Conservation (phyloP, 2,329 filamentous ascomycete genomes). For the Fusarium buharicum region DNA sequence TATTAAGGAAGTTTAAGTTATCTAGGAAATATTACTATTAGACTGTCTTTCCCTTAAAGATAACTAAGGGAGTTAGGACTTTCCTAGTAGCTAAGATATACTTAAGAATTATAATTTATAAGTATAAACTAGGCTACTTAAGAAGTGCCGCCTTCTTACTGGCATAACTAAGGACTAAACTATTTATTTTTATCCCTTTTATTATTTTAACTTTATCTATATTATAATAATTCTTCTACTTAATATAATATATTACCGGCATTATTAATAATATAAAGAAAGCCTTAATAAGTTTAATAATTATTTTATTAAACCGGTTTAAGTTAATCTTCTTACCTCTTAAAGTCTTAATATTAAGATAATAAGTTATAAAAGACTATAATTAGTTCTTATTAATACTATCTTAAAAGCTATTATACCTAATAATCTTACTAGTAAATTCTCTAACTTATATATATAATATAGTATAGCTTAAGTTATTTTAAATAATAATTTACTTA, state of each 20-base stretch:
- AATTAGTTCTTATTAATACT: neutral
- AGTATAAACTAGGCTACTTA: constrained; percentile 2
- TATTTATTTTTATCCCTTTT: constrained; percentile 2
- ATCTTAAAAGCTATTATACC: neutral
- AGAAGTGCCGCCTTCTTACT: neutral
- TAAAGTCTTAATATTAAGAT: neutral
- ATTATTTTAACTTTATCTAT: constrained; percentile 9
- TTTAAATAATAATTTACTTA: neutral
- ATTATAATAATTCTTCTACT: constrained; percentile 2
- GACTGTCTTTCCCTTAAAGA: constrained; percentile 3
- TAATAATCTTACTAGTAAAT: neutral
- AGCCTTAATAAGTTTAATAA: constrained; percentile 1
- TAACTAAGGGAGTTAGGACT: neutral
- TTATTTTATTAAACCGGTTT: neutral
- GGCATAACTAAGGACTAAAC: constrained; percentile 4
- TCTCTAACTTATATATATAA: neutral
- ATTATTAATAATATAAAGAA: neutral
- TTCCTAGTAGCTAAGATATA: constrained; percentile 1
- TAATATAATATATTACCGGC: neutral
- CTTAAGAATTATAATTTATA: constrained; percentile 10
- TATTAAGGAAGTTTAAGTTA: no score
- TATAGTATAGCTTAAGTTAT: neutral
- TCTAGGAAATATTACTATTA: constrained; percentile 4
- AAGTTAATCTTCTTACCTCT: neutral
- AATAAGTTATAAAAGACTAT: neutral